phyloP scores from a whole-genome alignment of 1,284 basidiomycete species.

The Austropuccinia psidii region DNA sequence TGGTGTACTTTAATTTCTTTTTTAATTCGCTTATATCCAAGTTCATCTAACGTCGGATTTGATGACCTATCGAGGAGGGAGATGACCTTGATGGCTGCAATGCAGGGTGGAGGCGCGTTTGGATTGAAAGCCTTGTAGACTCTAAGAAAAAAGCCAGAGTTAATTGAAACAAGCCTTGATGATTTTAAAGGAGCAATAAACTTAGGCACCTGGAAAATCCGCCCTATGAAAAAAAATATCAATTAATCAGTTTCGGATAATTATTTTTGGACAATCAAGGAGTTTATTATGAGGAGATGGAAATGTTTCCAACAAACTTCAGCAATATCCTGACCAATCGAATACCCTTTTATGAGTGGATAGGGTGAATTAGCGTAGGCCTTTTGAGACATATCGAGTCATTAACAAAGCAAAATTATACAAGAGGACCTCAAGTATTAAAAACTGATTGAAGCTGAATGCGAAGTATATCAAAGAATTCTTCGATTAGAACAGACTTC shows the following conservation, averaged over 20 bases:
- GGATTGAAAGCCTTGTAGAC: slow-evolving; percentile 69
- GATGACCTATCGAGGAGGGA: slow-evolving; percentile 57
- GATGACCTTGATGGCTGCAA: slow-evolving; percentile 36
- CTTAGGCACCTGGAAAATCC: slow-evolving; percentile 22
- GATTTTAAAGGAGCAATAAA: not conserved
- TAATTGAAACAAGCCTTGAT: not conserved
- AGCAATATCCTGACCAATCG: slow-evolving; percentile 28
- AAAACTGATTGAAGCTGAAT: too few species aligned
- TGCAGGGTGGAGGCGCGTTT: not conserved
- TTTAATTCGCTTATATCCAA: slow-evolving; percentile 62
- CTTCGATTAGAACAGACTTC: too few species aligned
- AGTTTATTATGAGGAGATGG: not conserved
- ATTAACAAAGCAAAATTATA: too few species aligned
- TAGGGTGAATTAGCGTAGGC: slow-evolving; percentile 31
- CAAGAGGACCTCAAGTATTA: too few species aligned
- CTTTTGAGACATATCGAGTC: too few species aligned
- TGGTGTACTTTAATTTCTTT: slow-evolving; percentile 91
- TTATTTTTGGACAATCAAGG: not conserved
- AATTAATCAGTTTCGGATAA: too few species aligned
- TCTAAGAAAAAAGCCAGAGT: slow-evolving; percentile 47
- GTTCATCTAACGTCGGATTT: slow-evolving; percentile 40
- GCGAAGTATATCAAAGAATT: too few species aligned
- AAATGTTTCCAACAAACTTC: slow-evolving; percentile 6
- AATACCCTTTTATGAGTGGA: slow-evolving; percentile 26
- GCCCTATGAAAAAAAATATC: not conserved